These are phyloP conservation scores for Gamarada debralockiae DNA, from an alignment of 495 filamentous ascomycete genomes.

Conservation along the genomic window DNA sequence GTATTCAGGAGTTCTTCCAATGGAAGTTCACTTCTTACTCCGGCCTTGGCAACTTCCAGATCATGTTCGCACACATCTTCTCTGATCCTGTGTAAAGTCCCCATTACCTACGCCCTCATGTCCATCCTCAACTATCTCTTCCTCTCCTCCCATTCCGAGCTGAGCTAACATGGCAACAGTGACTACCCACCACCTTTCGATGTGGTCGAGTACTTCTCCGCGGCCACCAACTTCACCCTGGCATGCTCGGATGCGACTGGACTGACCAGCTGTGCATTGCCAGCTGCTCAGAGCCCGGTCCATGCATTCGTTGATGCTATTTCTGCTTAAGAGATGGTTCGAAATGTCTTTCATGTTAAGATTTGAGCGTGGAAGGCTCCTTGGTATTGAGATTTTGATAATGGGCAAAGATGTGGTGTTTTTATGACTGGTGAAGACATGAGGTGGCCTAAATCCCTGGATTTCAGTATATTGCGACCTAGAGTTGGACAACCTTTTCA, in stretches of 20 bases:
- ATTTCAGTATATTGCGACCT: no score
- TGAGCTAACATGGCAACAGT: neutral
- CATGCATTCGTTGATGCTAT: slow-evolving; percentile 4
- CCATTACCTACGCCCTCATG: neutral
- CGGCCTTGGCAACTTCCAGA: slow-evolving; percentile 1
- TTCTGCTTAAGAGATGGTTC: slow-evolving; percentile 1
- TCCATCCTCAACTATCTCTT: neutral
- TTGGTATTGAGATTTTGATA: no score
- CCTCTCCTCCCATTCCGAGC: neutral
- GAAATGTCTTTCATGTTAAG: no score
- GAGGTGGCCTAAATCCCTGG: no score
- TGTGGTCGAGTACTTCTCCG: slow-evolving; percentile 8
- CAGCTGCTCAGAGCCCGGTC: neutral
- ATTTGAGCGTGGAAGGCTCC: no score
- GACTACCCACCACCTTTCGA: slow-evolving; percentile 13
- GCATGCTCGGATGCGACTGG: neutral
- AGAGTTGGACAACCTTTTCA: no score
- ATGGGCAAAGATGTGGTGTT: no score
- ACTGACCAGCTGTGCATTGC: neutral
- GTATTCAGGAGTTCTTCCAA: slow-evolving; percentile 2
- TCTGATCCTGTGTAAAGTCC: slow-evolving; percentile 12
- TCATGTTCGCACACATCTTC: slow-evolving; percentile 11
- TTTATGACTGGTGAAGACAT: no score
- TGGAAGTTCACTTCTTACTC: slow-evolving; percentile 10
- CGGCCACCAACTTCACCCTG: neutral